Base-by-base conservation (phyloP, 805 yeast species). In the Candida verbasci region DNA sequence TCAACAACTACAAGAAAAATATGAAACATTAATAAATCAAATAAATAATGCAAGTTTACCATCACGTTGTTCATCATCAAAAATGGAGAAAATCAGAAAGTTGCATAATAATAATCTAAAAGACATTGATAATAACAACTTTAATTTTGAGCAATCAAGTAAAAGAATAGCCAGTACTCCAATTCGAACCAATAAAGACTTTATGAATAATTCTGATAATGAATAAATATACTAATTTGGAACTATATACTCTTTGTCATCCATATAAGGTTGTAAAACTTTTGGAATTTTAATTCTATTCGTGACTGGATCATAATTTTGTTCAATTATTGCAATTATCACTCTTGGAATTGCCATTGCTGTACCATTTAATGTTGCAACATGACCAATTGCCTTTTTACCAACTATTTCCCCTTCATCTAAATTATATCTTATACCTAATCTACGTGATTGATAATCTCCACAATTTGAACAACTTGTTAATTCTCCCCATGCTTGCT, bases 311-410 rank as follows among this genome's bases (percentile, higher is more conserved):
- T 87, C 82, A 51, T 84, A 93, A 47, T 73, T 74, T 55, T 84
- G 93, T 60, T 93, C 98, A 4, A 91, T 63, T n/a, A 93, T 71
- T 1, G 97, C 96, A 15, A 89, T 72, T 14, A 93, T 79, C 1
- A 89, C 82, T 41, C 98, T 68, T 2, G 98, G 98, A 11, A 91
- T 82, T 1, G 98, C 98, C 74, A 89, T 73, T 2, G 96, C 96
- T 0, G 98, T 93, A 12, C 97, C 98, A 47, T 93, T 93, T 31
- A 93, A 68, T 0, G 98, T 93, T 44, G 86, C 88, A 0, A 78
- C 87, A 51, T 71, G 84, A 4, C 21, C 26, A 5, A 61, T 36
- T 51, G 28, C 12, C 28, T 25, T 25, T 18, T 33, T 33, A 9
- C 44, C 23, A 6, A 5, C n/a, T 12, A 16, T 24, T 49, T 52